Conservation (phyloP, 768 basidiomycete genomes). For the Tulasnella sp. region DNA sequence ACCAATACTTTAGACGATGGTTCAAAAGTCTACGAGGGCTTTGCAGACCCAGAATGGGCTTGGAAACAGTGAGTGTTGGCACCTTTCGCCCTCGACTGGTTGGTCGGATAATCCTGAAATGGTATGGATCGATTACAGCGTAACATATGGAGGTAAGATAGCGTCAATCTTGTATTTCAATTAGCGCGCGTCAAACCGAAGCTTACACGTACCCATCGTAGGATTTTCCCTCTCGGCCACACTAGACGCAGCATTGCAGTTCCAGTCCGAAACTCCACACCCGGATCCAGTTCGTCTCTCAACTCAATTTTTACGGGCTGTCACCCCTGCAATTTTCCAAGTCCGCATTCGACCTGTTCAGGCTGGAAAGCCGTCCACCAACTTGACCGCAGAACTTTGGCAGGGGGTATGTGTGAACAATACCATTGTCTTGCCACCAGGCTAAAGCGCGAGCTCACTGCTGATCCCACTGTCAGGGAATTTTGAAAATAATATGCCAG, state of each 20-base stretch:
- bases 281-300: not conserved
- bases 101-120: not conserved
- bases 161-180: not conserved
- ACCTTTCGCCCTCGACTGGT: not conserved
- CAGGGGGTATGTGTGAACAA: not conserved
- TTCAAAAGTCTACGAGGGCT: not conserved
- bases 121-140: not conserved
- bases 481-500: no score
- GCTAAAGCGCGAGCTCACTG: no score
- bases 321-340: not conserved
- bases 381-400: not conserved
- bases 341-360: not conserved
- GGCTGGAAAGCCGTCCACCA: not conserved
- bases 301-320: not conserved
- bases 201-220: not conserved
- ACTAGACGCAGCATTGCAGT: not conserved
- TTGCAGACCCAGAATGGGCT: slow-evolving; percentile 7
- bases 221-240: not conserved
- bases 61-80: not conserved
- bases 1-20: not conserved
- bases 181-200: not conserved
- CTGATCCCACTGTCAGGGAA: no score
- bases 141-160: not conserved
- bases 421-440: no score
- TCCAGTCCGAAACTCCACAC: not conserved